Percentiles rank a stretch among this genome's conserved stretches.
Evolutionary conservation across 1,284 basidiomycete genomes (phyloP).

Genomic region (Spongispora temasekensis): DNA sequence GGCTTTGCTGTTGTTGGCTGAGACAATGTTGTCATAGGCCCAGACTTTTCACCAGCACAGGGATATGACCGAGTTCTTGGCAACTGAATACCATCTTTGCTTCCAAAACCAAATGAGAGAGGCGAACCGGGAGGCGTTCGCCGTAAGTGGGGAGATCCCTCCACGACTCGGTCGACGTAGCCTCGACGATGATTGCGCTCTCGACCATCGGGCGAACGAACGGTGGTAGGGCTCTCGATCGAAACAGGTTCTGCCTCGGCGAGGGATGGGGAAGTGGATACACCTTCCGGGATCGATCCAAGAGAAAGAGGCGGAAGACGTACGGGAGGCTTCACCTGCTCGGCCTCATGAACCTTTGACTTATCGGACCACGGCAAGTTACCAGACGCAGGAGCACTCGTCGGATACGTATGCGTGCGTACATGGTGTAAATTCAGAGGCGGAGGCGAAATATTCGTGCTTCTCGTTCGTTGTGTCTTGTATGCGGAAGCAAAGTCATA

Average conservation of each 20-base stretch:
- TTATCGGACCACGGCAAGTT: constrained; percentile 37
- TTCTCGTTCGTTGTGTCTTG: constrained; percentile 46
- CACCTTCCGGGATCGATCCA: constrained; percentile 45
- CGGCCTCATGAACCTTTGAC: constrained; percentile 3
- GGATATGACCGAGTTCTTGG: constrained; percentile 43
- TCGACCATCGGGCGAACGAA: constrained; percentile 17
- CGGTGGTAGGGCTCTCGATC: constrained; percentile 35
- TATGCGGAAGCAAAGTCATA: constrained; percentile 58
- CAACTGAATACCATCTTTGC: constrained; percentile 3
- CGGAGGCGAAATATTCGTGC: constrained; percentile 20
- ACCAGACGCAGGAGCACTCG: constrained; percentile 22
- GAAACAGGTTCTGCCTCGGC: constrained; percentile 9
- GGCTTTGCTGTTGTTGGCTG: constrained; percentile 12
- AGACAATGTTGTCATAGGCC: neutral
- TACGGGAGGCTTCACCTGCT: neutral
- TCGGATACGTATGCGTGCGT: constrained; percentile 43
- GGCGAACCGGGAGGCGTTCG: constrained; percentile 49
- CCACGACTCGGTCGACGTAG: constrained; percentile 41
- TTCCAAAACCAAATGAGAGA: constrained; percentile 15
- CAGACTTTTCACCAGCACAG: constrained; percentile 24
- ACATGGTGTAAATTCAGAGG: constrained; percentile 31
- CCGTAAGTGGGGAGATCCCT: constrained; percentile 31
- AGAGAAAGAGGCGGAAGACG: constrained; percentile 17
- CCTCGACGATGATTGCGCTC: constrained; percentile 50
- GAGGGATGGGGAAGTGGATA: constrained; percentile 8